phyloP scores from a whole-genome alignment of 2,329 filamentous ascomycete genomes.

The Fusarium sp. region DNA sequence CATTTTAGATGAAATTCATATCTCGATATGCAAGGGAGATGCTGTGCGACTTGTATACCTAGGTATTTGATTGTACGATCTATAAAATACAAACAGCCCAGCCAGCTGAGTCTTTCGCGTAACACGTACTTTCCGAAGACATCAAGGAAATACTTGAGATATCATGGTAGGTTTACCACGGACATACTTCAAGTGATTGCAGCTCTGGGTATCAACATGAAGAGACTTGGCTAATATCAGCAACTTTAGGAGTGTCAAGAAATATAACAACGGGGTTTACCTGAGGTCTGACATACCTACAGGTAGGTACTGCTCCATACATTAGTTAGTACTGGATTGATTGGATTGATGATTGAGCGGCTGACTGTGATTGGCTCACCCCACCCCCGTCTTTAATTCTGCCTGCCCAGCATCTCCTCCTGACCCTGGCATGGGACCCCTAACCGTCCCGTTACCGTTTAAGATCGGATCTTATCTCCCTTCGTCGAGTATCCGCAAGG shows the following conservation, averaged over 20 bases:
- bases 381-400: neutral
- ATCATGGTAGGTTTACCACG: neutral
- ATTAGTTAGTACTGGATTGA: too few species aligned
- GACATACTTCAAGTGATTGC: neutral
- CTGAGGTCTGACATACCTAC: neutral
- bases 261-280: neutral
- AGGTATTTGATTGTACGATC: conserved; percentile 1
- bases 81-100: too few species aligned
- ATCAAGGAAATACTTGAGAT: neutral
- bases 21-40: neutral
- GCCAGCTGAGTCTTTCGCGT: neutral
- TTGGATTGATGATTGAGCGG: neutral
- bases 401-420: conserved; percentile 15
- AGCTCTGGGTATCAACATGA: neutral
- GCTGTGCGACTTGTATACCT: neutral
- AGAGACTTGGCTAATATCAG: neutral
- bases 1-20: neutral
- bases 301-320: too few species aligned
- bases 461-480: conserved; percentile 30
- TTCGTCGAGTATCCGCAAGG: neutral
- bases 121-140: neutral
- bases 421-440: conserved; percentile 34
- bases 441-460: conserved; percentile 13
- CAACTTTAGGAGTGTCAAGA: neutral
- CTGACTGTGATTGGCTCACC: conserved; percentile 2